Evolutionary conservation across 495 filamentous ascomycete genomes (phyloP).

Genomic region (Neurospora pannonica): DNA sequence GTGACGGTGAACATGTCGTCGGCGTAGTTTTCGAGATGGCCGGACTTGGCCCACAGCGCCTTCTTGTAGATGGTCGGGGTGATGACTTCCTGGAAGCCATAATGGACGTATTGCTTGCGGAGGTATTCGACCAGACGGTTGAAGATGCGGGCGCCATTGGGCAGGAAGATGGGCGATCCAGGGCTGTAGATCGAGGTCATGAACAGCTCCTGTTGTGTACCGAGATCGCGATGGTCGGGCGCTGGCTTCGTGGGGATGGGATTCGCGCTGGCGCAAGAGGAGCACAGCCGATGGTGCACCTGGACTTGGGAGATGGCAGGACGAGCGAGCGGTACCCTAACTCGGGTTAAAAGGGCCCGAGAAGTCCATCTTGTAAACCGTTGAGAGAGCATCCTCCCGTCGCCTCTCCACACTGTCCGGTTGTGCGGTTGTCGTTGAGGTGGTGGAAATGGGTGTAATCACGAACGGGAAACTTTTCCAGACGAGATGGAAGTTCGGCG

Average conservation of each 20-base stretch:
- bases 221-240: slow-evolving; percentile 61
- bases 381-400: slow-evolving; percentile 17
- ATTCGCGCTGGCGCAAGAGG: slow-evolving; percentile 22
- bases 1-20: slow-evolving; percentile 92
- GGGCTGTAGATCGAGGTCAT: slow-evolving; percentile 71
- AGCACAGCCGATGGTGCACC: slow-evolving; percentile 13
- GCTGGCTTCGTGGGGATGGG: slow-evolving; percentile 21
- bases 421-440: background rate
- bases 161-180: slow-evolving; percentile 81
- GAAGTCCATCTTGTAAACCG: slow-evolving; percentile 12
- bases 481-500: background rate
- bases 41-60: slow-evolving; percentile 78
- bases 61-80: slow-evolving; percentile 93
- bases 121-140: slow-evolving; percentile 81
- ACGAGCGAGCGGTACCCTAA: background rate
- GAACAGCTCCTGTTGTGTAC: slow-evolving; percentile 65
- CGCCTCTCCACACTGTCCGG: background rate
- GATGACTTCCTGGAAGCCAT: slow-evolving; percentile 86
- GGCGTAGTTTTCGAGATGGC: slow-evolving; percentile 89
- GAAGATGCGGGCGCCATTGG: slow-evolving; percentile 76
- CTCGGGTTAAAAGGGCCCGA: slow-evolving; percentile 1
- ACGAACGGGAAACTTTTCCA: slow-evolving; percentile 4
- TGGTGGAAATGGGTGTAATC: background rate
- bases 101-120: slow-evolving; percentile 74
- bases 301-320: background rate